These are phyloP conservation scores for Neurospora sp. DNA, from an alignment of 495 filamentous ascomycete species.

Conservation along the genomic window DNA sequence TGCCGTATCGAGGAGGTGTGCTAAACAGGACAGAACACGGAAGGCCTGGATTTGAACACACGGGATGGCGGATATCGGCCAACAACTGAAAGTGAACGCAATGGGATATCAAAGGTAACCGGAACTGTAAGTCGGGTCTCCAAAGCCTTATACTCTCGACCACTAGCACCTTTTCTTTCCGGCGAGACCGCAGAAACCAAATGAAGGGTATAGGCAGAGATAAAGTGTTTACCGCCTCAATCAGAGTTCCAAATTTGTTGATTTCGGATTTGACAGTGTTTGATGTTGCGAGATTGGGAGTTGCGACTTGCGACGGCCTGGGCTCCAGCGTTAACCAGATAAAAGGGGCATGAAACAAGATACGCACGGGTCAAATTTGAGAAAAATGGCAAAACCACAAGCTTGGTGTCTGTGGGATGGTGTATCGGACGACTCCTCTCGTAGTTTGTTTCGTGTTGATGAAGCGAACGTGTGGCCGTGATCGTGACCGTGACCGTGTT, in stretches of 20 bases:
- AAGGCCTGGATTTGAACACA: neutral
- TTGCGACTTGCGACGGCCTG: constrained; percentile 14
- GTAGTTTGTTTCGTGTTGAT: neutral
- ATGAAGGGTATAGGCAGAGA: neutral
- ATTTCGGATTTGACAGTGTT: neutral
- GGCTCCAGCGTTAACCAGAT: constrained; percentile 2
- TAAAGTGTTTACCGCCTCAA: neutral
- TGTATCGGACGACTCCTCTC: neutral
- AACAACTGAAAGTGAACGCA: neutral
- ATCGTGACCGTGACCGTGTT: neutral
- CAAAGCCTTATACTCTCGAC: neutral
- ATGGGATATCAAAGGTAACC: neutral
- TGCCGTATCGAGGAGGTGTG: neutral
- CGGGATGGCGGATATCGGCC: neutral
- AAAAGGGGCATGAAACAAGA: neutral
- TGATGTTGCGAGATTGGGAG: constrained; percentile 8
- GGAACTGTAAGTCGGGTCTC: neutral
- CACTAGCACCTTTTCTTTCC: neutral
- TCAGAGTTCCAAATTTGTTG: neutral
- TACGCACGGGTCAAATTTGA: neutral
- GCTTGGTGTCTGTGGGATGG: neutral
- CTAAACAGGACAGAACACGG: neutral
- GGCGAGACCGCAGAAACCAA: neutral
- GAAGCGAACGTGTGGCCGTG: neutral
- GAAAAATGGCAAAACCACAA: neutral